phyloP scores from a whole-genome alignment of 441 rosid genomes.

The Erodium texanum region DNA sequence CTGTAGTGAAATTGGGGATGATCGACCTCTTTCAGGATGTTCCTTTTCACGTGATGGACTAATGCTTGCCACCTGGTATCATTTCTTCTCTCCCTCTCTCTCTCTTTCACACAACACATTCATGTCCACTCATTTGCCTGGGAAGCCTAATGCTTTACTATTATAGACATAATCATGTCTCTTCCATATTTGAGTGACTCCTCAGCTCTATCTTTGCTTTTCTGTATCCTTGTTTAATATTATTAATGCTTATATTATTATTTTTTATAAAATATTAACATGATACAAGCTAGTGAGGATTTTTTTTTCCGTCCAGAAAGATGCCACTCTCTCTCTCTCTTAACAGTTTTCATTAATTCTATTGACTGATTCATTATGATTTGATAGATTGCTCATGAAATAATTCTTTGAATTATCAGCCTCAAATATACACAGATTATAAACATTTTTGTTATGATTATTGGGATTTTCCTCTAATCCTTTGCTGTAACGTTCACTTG shows the following conservation, averaged over 20 bases:
- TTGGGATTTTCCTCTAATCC: background rate
- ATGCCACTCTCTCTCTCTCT: background rate
- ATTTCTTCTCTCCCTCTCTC: conserved; percentile 7
- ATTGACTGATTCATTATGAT: background rate
- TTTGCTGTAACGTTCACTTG: background rate
- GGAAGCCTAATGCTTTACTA: background rate
- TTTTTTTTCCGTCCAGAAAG: background rate
- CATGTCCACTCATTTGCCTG: background rate
- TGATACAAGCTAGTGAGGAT: background rate
- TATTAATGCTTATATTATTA: background rate
- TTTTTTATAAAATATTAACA: too few species aligned
- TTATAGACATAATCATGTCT: too few species aligned
- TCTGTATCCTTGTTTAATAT: too few species aligned
- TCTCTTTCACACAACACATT: background rate
- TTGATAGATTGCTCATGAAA: background rate
- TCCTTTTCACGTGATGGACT: conserved; percentile 71
- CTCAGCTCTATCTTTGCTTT: too few species aligned
- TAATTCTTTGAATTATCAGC: background rate
- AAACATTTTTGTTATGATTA: background rate
- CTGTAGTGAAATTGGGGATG: conserved; percentile 82
- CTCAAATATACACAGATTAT: background rate
- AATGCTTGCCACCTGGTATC: conserved; percentile 68
- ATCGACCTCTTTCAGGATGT: conserved; percentile 80
- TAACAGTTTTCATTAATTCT: background rate
- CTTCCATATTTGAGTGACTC: too few species aligned